A percentile compares a stretch with the other conserved stretches of the same genome.
Evolutionary conservation across 2,329 filamentous ascomycete genomes (phyloP).

Genomic region (Aplosporella prunicola): DNA sequence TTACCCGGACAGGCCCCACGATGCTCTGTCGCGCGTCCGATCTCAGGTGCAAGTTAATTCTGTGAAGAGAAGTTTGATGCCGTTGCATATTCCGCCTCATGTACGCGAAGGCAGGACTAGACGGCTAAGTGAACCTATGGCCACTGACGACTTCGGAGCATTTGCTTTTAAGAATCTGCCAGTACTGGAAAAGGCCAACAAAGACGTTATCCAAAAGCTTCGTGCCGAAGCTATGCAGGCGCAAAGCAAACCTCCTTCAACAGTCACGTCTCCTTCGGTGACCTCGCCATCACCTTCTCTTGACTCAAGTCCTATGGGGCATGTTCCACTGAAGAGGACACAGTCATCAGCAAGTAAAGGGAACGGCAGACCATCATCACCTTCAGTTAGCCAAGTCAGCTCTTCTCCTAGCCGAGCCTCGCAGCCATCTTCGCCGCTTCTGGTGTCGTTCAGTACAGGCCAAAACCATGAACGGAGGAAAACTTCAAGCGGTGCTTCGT

Average conservation of each 20-base stretch:
- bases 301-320: slow-evolving; percentile 79
- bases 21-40: slow-evolving; percentile 81
- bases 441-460: slow-evolving; percentile 90
- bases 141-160: slow-evolving; percentile 85
- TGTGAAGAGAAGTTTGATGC: slow-evolving; percentile 86
- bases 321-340: slow-evolving; percentile 69
- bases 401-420: slow-evolving; percentile 83
- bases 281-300: slow-evolving; percentile 55
- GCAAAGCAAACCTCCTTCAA: slow-evolving; percentile 42
- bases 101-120: slow-evolving; percentile 84
- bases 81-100: slow-evolving; percentile 90
- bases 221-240: slow-evolving; percentile 79
- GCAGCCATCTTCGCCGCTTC: slow-evolving; percentile 75
- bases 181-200: slow-evolving; percentile 95
- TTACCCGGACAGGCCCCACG: slow-evolving; percentile 83
- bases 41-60: slow-evolving; percentile 73
- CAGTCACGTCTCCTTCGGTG: slow-evolving; percentile 32
- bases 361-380: slow-evolving; percentile 62
- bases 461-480: slow-evolving; percentile 78
- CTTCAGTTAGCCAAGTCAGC: slow-evolving; percentile 70
- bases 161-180: slow-evolving; percentile 97
- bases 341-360: slow-evolving; percentile 69
- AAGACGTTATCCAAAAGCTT: slow-evolving; percentile 95
- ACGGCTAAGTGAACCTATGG: slow-evolving; percentile 80
- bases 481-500: slow-evolving; percentile 81